Base-by-base conservation (phyloP, 306 rosid genomes). In the Ormosia emarginata region DNA sequence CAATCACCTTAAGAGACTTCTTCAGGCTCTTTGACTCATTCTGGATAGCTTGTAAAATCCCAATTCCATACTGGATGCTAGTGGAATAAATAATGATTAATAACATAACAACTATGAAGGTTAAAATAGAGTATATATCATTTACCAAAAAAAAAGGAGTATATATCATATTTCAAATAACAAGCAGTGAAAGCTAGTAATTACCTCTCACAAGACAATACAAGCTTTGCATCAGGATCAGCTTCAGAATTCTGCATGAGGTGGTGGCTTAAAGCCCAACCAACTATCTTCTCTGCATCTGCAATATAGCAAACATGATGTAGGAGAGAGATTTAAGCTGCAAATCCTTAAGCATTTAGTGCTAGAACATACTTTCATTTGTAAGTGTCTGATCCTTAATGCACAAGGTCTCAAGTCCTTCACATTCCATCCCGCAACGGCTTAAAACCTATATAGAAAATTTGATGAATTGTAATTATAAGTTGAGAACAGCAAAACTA, bases 241-340 rank as follows among this genome's bases (percentile, higher is more conserved):
- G 86, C 92, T 75, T 89, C 98, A 65, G 90, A 58, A 84, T 89
- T 94, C 85, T 89, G 92, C 98, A 94, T 96, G 65, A 91, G 86
- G 84, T 96, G 99, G 78, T 90, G 97, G 90, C 97, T 96, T 67
- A 96, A 74, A 53, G 99, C 97, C 99, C 99, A 96, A 81, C 99
- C 98, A 80, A 96, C 91, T 75, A 96, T 92, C 89, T 96, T 96
- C 87, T 96, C 99, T 67, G 94, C 91, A 90, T 91, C 99, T 96
- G 97, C 81, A 87, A 85, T 55, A 90, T 7, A 74, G 40, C n/a
- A 64, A 75, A 84, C 70, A 58, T 18, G 67, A 61, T 66, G 77
- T 64, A 59, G 57, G 64, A 63, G 73, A 50, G 67, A 34, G 37
- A 82, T 62, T 39, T 67, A 58, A 71, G 58, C 33, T 8, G 63